phyloP scores from a whole-genome alignment of 2,329 filamentous ascomycete genomes.

The Dothideomycetes sp. region DNA sequence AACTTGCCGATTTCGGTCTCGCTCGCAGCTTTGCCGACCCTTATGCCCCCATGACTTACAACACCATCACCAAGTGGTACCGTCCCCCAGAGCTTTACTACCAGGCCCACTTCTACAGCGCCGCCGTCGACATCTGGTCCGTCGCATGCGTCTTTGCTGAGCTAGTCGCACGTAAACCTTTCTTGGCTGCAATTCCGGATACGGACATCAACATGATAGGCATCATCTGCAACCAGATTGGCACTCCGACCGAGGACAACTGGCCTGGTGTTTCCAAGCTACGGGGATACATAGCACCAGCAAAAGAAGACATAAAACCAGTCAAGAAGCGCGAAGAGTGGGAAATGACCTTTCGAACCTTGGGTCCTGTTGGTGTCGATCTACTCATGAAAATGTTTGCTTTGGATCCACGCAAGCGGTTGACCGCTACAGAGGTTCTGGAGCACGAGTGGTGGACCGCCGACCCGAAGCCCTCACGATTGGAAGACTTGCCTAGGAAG shows the following conservation, averaged over 20 bases:
- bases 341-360: conserved; percentile 63
- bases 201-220: conserved; percentile 79
- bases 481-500: conserved; percentile 72
- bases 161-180: conserved; percentile 70
- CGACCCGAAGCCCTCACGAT: conserved; percentile 72
- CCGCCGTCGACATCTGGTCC: conserved; percentile 88
- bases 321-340: conserved; percentile 59
- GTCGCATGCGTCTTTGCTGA: conserved; percentile 90
- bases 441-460: conserved; percentile 77
- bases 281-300: conserved; percentile 65
- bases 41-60: conserved; percentile 73
- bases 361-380: conserved; percentile 76
- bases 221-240: conserved; percentile 74
- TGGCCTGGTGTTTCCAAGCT: conserved; percentile 86
- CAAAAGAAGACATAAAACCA: conserved; percentile 44
- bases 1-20: conserved; percentile 95
- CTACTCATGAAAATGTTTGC: conserved; percentile 74
- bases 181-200: conserved; percentile 58
- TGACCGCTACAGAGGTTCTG: conserved; percentile 66
- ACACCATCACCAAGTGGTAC: conserved; percentile 97
- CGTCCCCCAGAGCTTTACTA: conserved; percentile 88
- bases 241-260: conserved; percentile 84
- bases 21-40: conserved; percentile 84
- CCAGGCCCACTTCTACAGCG: conserved; percentile 78
- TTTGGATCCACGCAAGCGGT: conserved; percentile 76